Evolutionary conservation across 2,329 filamentous ascomycete species (phyloP).

Genomic region (Escovopsis sp.): DNA sequence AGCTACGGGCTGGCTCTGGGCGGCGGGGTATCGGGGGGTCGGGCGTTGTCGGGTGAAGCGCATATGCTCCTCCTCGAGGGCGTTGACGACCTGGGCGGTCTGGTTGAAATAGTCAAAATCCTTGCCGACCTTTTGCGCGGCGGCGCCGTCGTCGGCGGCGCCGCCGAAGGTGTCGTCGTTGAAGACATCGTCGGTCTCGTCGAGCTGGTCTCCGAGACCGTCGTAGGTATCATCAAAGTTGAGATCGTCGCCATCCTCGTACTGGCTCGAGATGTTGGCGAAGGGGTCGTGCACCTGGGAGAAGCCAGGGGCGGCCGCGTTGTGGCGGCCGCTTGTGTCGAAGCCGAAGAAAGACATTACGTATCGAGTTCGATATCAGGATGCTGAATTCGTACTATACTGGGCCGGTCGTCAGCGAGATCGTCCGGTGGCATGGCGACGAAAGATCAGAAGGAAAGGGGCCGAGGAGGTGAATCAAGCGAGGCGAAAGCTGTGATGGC

Average conservation of each 20-base stretch:
- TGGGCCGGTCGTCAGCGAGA: conserved; percentile 10
- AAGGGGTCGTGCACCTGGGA: conserved; percentile 76
- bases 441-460: too few relatives aligned
- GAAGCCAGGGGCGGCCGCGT: conserved; percentile 61
- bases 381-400: conserved; percentile 10
- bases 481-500: too few relatives aligned
- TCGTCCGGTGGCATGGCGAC: too few relatives aligned
- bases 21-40: conserved; percentile 18
- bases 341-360: conserved; percentile 89
- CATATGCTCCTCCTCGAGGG: conserved; percentile 80
- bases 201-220: conserved; percentile 75
- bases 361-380: conserved; percentile 8
- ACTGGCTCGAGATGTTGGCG: conserved; percentile 55
- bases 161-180: conserved; percentile 88
- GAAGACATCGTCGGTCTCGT: conserved; percentile 85
- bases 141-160: conserved; percentile 5
- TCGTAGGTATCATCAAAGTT: conserved; percentile 98
- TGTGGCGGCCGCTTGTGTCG: conserved; percentile 51
- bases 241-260: conserved; percentile 41
- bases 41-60: conserved; percentile 66
- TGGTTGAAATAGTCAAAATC: conserved; percentile 96
- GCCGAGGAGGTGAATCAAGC: too few relatives aligned
- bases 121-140: conserved; percentile 49
- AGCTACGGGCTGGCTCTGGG: conserved; percentile 19
- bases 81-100: conserved; percentile 73